These are phyloP conservation scores for Bruguiera hainesii DNA, from an alignment of 441 rosid genomes.

Conservation along the genomic window DNA sequence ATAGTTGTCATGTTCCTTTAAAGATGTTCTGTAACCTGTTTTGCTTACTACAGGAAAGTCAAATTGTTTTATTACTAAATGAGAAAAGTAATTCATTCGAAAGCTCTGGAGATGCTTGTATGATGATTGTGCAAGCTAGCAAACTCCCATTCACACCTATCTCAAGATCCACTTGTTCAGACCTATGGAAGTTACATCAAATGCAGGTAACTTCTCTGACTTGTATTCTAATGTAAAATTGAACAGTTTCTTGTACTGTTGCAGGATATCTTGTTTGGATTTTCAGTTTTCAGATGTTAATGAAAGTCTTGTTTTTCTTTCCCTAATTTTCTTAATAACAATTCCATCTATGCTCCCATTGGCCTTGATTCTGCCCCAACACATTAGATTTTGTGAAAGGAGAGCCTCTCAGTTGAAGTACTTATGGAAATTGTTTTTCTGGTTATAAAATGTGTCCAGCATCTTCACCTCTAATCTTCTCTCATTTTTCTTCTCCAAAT, in stretches of 20 bases:
- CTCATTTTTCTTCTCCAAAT: too few relatives aligned
- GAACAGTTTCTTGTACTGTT: background rate
- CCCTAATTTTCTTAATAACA: background rate
- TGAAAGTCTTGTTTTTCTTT: background rate
- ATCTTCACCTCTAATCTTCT: too few relatives aligned
- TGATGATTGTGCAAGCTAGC: slow-evolving; percentile 63
- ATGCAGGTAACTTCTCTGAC: slow-evolving; percentile 51
- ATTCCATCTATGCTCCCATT: background rate
- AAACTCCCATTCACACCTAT: slow-evolving; percentile 66
- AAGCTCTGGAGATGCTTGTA: slow-evolving; percentile 64
- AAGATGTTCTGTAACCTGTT: slow-evolving; percentile 20
- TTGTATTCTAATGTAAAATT: slow-evolving; percentile 8
- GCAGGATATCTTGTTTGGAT: slow-evolving; percentile 1
- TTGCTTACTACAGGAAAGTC: slow-evolving; percentile 51
- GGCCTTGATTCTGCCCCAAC: too few relatives aligned
- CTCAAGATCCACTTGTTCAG: slow-evolving; percentile 38
- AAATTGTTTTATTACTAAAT: slow-evolving; percentile 66
- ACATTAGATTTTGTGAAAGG: too few relatives aligned
- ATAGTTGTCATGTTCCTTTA: background rate
- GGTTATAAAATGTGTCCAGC: too few relatives aligned
- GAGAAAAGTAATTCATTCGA: slow-evolving; percentile 38
- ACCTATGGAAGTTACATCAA: slow-evolving; percentile 51
- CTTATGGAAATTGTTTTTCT: too few relatives aligned
- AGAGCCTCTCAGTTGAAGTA: too few relatives aligned
- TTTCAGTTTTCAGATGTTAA: background rate